Conservation (phyloP, 2,329 filamentous ascomycete species). For the Cladorrhinum sp. region DNA sequence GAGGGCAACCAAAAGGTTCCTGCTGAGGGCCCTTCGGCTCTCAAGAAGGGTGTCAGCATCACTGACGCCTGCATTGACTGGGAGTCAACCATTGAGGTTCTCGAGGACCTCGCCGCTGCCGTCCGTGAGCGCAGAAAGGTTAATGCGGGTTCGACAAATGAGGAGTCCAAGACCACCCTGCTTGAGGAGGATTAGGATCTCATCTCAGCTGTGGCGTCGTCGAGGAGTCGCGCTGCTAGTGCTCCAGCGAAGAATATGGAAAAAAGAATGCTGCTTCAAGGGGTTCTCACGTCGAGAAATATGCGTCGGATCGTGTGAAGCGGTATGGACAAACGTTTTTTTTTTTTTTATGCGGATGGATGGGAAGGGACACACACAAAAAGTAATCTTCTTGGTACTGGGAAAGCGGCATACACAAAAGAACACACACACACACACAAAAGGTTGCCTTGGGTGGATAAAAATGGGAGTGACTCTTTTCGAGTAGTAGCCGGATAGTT, state of each 20-base stretch:
- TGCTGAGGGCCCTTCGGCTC: slow-evolving; percentile 68
- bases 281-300: slow-evolving; percentile 1
- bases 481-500: not conserved
- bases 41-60: slow-evolving; percentile 90
- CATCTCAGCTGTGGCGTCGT: not conserved
- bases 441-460: not conserved
- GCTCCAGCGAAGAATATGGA: not conserved
- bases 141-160: slow-evolving; percentile 37
- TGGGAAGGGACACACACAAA: not conserved
- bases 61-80: slow-evolving; percentile 96
- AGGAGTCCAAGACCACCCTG: slow-evolving; percentile 41
- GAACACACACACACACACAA: not conserved
- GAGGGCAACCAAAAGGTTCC: slow-evolving; percentile 89
- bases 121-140: slow-evolving; percentile 69
- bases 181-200: slow-evolving; percentile 49
- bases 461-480: not conserved
- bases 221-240: not conserved
- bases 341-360: not conserved
- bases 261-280: not conserved
- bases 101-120: slow-evolving; percentile 82
- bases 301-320: not conserved
- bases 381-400: not conserved
- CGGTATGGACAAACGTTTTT: not conserved
- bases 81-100: slow-evolving; percentile 76
- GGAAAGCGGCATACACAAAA: not conserved